Conservation (phyloP, 2,329 filamentous ascomycete genomes). For the Aspergillus clavatus region DNA sequence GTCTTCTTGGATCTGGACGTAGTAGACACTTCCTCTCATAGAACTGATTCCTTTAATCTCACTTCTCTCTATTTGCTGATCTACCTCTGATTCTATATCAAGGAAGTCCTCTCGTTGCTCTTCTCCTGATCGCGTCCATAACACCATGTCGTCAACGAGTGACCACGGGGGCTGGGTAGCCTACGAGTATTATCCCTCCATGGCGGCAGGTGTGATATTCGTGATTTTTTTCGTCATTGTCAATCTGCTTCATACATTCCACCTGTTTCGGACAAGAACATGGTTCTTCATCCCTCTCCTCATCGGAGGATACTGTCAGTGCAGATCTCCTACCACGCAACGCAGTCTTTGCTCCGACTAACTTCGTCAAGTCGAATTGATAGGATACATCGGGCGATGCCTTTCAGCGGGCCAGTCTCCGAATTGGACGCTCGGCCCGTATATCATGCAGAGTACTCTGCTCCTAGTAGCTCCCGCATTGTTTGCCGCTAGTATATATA, state of each 20-base stretch:
- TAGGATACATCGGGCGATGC: conserved; percentile 51
- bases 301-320: conserved; percentile 36
- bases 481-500: conserved; percentile 27
- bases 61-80: neutral
- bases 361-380: conserved; percentile 41
- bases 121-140: neutral
- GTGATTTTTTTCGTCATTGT: conserved; percentile 18
- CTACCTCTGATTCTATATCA: neutral
- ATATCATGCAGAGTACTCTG: conserved; percentile 24
- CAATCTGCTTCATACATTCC: conserved; percentile 18
- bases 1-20: too few species aligned
- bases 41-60: too few species aligned
- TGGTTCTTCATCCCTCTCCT: conserved; percentile 27
- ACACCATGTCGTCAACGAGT: neutral
- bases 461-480: conserved; percentile 23
- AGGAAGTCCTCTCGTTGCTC: neutral
- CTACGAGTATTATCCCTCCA: conserved; percentile 24
- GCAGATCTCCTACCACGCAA: neutral
- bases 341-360: too few species aligned
- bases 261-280: conserved; percentile 19
- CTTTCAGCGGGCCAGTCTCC: conserved; percentile 36
- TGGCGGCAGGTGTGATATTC: conserved; percentile 21
- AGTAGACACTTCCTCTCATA: neutral
- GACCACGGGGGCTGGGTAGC: conserved; percentile 7
- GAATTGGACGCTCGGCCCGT: conserved; percentile 21